Evolutionary conservation across 371 early-diverging fungal genomes (phyloP), one percentile per base, ranked within the genome.

Genomic region (Fennellomyces sp.): DNA sequence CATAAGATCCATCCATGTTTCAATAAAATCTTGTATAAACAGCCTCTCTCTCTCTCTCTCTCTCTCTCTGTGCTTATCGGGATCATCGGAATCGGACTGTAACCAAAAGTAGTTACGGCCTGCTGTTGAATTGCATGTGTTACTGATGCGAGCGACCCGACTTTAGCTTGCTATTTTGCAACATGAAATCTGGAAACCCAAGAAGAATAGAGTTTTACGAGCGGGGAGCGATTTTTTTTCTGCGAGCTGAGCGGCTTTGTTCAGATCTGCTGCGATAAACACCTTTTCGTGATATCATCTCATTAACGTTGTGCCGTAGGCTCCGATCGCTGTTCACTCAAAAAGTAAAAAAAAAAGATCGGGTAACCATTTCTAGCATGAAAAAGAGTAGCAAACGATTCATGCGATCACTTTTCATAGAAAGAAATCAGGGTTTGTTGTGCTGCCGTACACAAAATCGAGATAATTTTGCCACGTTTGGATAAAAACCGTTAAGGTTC

Each of bases 1-100:
- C 80, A 36, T 55, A 61, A 52, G 5, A 17, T 13, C 13, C 35
- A 6, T 33, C 35, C 35, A 11, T n/a, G 33, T 33, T 7, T 33
- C 5, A 33, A 33, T 7, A 33, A 33, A 33, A 33, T 33, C 8
- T 33, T 33, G 12, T 33, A 33, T 33, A 33, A 7, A 33, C 5
- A 7, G 17, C 17, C 17, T 39, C 17, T 11, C 5, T 13, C 17
- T 39, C 17, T 11, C 17, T 39, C 17, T 39, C 39, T 39, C n/a
- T 39, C 35, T 6, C 35, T 33, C 35, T 33, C 35, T 33, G 35
- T 6, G 35, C 29, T 51, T 10, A 31, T 28, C 23, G 51, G 51
- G 33, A 26, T 17, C 13, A 13, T 28, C 29, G 51, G 51, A 51
- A 51, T 51, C 51, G 51, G 51, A 23, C 29, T 26, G 33, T 51